Evolutionary conservation across 805 yeast genomes (phyloP), one percentile per base, ranked within the genome.

Genomic region (Starmera dryadoides): DNA sequence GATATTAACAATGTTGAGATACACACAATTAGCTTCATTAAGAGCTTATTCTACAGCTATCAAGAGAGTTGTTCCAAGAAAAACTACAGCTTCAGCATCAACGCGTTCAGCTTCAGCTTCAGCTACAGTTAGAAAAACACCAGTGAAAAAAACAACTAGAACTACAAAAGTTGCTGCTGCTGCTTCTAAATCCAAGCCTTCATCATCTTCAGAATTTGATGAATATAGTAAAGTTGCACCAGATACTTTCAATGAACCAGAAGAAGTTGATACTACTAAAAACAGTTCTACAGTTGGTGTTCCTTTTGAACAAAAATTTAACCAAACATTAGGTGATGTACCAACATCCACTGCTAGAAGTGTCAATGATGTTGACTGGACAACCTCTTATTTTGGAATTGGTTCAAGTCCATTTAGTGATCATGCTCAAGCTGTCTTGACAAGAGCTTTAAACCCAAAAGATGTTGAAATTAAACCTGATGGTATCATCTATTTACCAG

Each of bases 381-480:
- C 89, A 11, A 80, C 75, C 20, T 85, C 96, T 2, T 93, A 81
- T 66, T 82, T 76, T 49, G 98, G 98, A 0, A 64, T 93, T 26
- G 96, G 96, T 6, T 64, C 77, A 3, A 75, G 70, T n/a, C 81
- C 96, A 1, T 91, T 93, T 52, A 63, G 79, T 4, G 67, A 67
- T 14, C 75, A 76, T 31, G 69, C 79, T 0, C 79, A 77, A 39
- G 73, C 74, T 20, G 67, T 76, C n/a, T 64, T 93, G 15, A 56
- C 78, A 38, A 75, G 80, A 6, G 75, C 81, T 1, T 55, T 93
- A n/a, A 72, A 70, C 0, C 70, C 75, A 6, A 71, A 71, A 21
- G 97, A 91, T 49, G 79, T 93, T 38, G 98, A 93, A 58, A 83
- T 93, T 47, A 93, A 91, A 44, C 98, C 98, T 1, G 98, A 93